A percentile compares a stretch with the other conserved stretches of the same genome.
phyloP scores from a whole-genome alignment of 2,329 filamentous ascomycete genomes.

The Calycina herbarum region DNA sequence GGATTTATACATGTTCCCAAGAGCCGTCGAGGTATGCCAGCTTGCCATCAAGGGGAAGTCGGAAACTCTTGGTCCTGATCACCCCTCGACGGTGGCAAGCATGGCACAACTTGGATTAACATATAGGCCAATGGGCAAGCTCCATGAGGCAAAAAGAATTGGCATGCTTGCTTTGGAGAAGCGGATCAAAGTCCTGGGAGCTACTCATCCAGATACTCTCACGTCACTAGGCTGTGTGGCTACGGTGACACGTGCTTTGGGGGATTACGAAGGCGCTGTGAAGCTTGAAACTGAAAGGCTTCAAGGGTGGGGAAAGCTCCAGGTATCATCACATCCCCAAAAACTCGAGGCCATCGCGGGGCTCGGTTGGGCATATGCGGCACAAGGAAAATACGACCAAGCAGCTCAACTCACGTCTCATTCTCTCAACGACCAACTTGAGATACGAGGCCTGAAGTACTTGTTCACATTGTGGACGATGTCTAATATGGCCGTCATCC shows the following conservation, averaged over 20 bases:
- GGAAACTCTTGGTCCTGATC: too few relatives aligned
- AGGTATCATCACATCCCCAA: conserved; percentile 9
- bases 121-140: too few relatives aligned
- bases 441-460: conserved; percentile 8
- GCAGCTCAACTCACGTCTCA: conserved; percentile 5
- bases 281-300: conserved; percentile 8
- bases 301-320: conserved; percentile 6
- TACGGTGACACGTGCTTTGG: conserved; percentile 6
- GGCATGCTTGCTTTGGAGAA: too few relatives aligned
- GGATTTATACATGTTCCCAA: conserved; percentile 10
- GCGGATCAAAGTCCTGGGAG: too few relatives aligned
- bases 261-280: conserved; percentile 5
- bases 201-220: too few relatives aligned
- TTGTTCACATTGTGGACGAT: conserved; percentile 15
- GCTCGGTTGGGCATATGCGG: conserved; percentile 8
- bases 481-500: conserved; percentile 11
- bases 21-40: background rate
- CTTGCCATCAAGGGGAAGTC: too few relatives aligned
- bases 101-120: too few relatives aligned
- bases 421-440: conserved; percentile 2
- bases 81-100: too few relatives aligned
- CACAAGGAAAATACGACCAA: conserved; percentile 7
- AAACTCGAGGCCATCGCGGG: conserved; percentile 11
- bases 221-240: background rate
- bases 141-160: too few relatives aligned